Evolutionary conservation across 306 rosid species (phyloP).

Genomic region (Parietaria judaica): DNA sequence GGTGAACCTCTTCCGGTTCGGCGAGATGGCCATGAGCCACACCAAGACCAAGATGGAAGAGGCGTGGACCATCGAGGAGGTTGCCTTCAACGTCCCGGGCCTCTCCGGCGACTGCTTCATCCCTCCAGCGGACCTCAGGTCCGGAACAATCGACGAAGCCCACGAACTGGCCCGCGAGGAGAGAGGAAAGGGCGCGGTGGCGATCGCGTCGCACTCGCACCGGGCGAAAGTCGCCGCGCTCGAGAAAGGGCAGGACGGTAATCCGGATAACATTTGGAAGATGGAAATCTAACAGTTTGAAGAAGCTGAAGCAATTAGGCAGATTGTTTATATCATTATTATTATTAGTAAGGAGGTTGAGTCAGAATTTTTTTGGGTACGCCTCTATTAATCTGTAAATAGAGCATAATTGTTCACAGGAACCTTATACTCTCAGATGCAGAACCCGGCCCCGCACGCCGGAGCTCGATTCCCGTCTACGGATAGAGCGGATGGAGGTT

Average conservation of each 20-base stretch:
- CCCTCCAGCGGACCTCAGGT: slow-evolving; percentile 89
- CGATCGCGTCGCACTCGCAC: slow-evolving; percentile 37
- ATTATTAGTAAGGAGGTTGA: slow-evolving; percentile 43
- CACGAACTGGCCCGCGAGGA: slow-evolving; percentile 75
- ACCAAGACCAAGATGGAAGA: slow-evolving; percentile 97
- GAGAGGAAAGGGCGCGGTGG: slow-evolving; percentile 45
- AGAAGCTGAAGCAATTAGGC: slow-evolving; percentile 32
- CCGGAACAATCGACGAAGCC: slow-evolving; percentile 61
- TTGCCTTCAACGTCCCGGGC: slow-evolving; percentile 87
- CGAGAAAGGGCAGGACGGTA: slow-evolving; percentile 56
- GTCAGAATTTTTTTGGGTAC: slow-evolving; percentile 40
- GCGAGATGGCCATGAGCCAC: slow-evolving; percentile 99
- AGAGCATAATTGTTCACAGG: slow-evolving; percentile 85
- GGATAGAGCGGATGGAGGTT: slow-evolving; percentile 95
- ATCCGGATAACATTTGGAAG: slow-evolving; percentile 59
- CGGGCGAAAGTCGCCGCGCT: slow-evolving; percentile 76
- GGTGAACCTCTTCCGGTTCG: slow-evolving; percentile 90
- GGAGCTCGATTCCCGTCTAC: slow-evolving; percentile 80
- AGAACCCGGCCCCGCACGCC: slow-evolving; percentile 85
- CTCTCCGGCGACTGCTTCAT: slow-evolving; percentile 91
- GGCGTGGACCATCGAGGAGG: slow-evolving; percentile 99
- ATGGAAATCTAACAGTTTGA: slow-evolving; percentile 51
- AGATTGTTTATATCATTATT: slow-evolving; percentile 82
- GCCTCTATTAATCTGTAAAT: slow-evolving; percentile 87
- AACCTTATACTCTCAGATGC: slow-evolving; percentile 75